phyloP scores from a whole-genome alignment of 352 stramenopile genomes.

The Globisporangium polare region DNA sequence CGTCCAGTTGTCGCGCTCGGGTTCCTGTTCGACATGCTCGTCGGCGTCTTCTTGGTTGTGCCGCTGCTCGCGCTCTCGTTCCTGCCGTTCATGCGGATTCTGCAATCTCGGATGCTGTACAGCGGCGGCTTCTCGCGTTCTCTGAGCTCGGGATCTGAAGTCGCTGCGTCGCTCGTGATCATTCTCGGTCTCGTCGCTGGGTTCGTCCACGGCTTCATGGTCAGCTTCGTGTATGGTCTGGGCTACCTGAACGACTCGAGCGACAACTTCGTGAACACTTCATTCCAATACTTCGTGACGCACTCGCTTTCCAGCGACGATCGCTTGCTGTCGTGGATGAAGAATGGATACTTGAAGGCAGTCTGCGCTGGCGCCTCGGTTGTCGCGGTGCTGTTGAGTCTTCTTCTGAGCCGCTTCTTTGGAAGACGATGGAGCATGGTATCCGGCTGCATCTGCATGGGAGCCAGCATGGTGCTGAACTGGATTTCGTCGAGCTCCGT shows the following conservation, averaged over 20 bases:
- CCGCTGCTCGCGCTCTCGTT: constrained; percentile 69
- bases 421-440: constrained; percentile 61
- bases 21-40: constrained; percentile 85
- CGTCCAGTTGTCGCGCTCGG: constrained; percentile 67
- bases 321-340: constrained; percentile 45
- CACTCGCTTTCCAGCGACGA: constrained; percentile 29
- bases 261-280: constrained; percentile 74
- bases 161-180: constrained; percentile 78
- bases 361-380: constrained; percentile 48
- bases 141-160: constrained; percentile 71
- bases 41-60: constrained; percentile 75
- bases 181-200: constrained; percentile 69
- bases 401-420: constrained; percentile 54
- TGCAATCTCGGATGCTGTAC: constrained; percentile 87
- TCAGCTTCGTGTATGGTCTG: constrained; percentile 59
- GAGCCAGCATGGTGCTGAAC: constrained; percentile 47
- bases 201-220: constrained; percentile 77
- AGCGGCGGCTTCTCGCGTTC: constrained; percentile 81
- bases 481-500: constrained; percentile 49
- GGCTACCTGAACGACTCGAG: constrained; percentile 72
- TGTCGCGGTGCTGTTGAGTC: constrained; percentile 40
- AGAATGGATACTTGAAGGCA: constrained; percentile 55
- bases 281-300: constrained; percentile 66
- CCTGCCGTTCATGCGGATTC: constrained; percentile 82
- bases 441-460: constrained; percentile 46